Conservation (phyloP, 2,329 filamentous ascomycete genomes). For the Aspergillus jensenii region DNA sequence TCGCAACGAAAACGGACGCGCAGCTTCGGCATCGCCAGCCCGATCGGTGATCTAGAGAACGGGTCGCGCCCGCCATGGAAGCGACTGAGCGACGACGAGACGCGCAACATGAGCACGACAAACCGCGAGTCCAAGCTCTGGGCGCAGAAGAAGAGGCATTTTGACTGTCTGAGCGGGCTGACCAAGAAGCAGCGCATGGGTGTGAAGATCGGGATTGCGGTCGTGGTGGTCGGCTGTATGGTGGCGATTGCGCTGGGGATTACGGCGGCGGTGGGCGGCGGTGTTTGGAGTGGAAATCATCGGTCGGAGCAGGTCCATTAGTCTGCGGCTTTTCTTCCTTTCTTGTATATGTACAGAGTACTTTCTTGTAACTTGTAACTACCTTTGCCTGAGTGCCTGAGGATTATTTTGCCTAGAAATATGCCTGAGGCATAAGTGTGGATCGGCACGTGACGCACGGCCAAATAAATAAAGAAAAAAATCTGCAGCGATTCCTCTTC, state of each 20-base stretch:
- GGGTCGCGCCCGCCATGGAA: neutral
- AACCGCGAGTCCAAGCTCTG: slow-evolving; percentile 33
- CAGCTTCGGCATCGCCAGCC: slow-evolving; percentile 15
- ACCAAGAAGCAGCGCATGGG: slow-evolving; percentile 36
- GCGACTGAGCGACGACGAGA: slow-evolving; percentile 9
- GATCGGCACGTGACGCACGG: slow-evolving; percentile 29
- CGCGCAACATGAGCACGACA: neutral
- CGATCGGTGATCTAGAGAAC: slow-evolving; percentile 6
- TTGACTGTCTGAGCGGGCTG: slow-evolving; percentile 36
- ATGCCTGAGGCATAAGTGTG: neutral
- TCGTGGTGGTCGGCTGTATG: slow-evolving; percentile 44
- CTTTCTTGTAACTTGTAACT: neutral
- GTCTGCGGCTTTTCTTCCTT: neutral
- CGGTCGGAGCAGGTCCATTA: slow-evolving; percentile 26
- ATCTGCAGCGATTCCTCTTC: slow-evolving; percentile 18
- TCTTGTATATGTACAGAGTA: neutral
- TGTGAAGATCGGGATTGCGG: slow-evolving; percentile 41
- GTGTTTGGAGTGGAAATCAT: slow-evolving; percentile 42
- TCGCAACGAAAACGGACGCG: slow-evolving; percentile 20
- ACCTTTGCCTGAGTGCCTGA: too few species aligned
- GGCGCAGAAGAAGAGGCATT: slow-evolving; percentile 33
- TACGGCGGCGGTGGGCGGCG: slow-evolving; percentile 44
- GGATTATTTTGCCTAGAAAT: fast-evolving
- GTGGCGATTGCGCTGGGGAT: slow-evolving; percentile 48
- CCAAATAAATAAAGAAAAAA: slow-evolving; percentile 23